Conservation (phyloP, 2,329 filamentous ascomycete genomes). For the Dothideomycetidae sp. region DNA sequence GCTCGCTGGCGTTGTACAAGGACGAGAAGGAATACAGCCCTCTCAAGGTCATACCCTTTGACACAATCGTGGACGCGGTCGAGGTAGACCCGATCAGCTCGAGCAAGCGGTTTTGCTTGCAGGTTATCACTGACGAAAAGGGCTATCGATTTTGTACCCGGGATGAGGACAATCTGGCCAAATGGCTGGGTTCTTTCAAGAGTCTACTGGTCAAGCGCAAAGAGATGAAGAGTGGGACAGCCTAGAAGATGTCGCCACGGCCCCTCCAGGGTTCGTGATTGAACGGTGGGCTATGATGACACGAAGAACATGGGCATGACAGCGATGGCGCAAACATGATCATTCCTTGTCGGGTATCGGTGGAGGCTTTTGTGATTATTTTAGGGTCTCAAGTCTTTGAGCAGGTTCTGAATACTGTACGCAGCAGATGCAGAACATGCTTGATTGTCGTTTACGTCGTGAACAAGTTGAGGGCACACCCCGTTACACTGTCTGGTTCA, state of each 20-base stretch:
- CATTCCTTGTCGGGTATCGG: no score
- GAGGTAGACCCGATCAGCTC: constrained; percentile 79
- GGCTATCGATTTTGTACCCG: constrained; percentile 42
- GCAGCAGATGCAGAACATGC: no score
- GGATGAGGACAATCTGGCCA: constrained; percentile 68
- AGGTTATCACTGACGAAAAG: constrained; percentile 84
- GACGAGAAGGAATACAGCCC: constrained; percentile 82
- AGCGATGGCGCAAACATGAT: neutral
- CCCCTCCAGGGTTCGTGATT: neutral
- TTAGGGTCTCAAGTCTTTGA: no score
- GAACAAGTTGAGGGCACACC: no score
- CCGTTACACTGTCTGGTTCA: no score
- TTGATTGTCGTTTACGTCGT: no score
- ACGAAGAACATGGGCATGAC: neutral
- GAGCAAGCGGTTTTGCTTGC: constrained; percentile 75
- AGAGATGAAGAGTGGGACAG: constrained; percentile 25
- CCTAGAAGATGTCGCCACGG: neutral
- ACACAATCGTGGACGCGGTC: constrained; percentile 72
- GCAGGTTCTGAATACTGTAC: no score
- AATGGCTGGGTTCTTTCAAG: constrained; percentile 82
- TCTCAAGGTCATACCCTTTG: constrained; percentile 64
- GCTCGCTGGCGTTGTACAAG: constrained; percentile 82
- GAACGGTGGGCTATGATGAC: neutral
- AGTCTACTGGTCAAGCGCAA: constrained; percentile 61
- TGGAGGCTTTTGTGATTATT: no score